These are phyloP conservation scores for Suillus americanus DNA, from an alignment of 768 basidiomycete genomes.

Conservation along the genomic window DNA sequence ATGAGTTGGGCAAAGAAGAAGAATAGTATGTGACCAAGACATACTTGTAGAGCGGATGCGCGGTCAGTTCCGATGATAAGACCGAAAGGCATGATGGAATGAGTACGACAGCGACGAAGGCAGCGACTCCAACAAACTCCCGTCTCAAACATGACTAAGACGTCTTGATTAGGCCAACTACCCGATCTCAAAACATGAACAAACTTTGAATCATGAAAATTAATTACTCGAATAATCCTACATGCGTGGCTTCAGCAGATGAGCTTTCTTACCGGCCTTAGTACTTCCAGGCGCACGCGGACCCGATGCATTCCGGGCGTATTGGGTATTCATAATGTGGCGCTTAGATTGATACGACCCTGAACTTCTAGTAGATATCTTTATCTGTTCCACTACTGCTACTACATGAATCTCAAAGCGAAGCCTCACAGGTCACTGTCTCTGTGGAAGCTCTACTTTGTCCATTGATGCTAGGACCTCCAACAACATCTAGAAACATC, in stretches of 20 bases:
- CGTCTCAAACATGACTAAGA: background rate
- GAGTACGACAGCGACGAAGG: constrained; percentile 20
- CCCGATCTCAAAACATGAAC: constrained; percentile 3
- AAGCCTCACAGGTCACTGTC: background rate
- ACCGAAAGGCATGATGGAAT: constrained; percentile 62
- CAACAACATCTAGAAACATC: background rate
- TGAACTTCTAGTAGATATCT: background rate
- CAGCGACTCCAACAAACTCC: constrained; percentile 17
- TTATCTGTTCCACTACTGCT: background rate
- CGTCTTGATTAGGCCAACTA: background rate
- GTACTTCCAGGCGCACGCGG: background rate
- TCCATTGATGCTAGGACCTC: background rate
- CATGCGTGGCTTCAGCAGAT: background rate
- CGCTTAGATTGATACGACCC: background rate
- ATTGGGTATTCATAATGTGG: background rate
- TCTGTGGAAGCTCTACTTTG: background rate
- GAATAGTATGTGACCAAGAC: constrained; percentile 14
- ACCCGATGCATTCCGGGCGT: background rate
- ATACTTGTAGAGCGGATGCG: constrained; percentile 66
- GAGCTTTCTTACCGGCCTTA: background rate
- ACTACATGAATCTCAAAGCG: background rate
- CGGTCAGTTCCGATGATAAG: constrained; percentile 80
- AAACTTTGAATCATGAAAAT: background rate
- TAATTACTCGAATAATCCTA: background rate
- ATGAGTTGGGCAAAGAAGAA: constrained; percentile 6